These are phyloP conservation scores for Trichoderma guizhouense DNA, from an alignment of 2,329 filamentous ascomycete species.

Conservation along the genomic window DNA sequence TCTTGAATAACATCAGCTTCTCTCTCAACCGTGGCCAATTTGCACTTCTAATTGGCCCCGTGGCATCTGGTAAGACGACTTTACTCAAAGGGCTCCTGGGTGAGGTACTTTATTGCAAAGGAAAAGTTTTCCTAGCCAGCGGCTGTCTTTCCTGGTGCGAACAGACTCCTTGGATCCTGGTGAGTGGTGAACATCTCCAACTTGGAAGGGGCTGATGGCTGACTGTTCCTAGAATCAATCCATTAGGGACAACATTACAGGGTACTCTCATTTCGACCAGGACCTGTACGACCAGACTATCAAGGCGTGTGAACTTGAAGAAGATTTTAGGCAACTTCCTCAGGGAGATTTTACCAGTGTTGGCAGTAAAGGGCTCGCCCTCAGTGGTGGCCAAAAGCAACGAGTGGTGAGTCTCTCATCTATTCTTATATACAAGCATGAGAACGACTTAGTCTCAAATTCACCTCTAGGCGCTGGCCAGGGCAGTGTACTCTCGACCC, in stretches of 20 bases:
- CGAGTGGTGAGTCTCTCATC: conserved; percentile 32
- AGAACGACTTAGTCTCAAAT: neutral
- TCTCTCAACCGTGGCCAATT: conserved; percentile 31
- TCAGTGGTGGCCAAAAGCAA: conserved; percentile 47
- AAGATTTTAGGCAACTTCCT: conserved; percentile 33
- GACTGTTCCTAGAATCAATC: conserved; percentile 28
- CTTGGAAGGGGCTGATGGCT: neutral
- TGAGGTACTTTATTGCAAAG: conserved; percentile 27
- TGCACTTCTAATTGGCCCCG: conserved; percentile 41
- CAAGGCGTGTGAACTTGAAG: conserved; percentile 33
- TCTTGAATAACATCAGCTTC: conserved; percentile 35
- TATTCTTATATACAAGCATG: neutral
- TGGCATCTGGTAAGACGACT: conserved; percentile 45
- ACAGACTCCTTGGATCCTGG: conserved; percentile 34
- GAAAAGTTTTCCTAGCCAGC: conserved; percentile 21
- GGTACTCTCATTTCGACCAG: conserved; percentile 27
- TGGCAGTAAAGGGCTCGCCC: conserved; percentile 43
- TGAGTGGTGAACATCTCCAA: neutral
- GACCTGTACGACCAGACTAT: conserved; percentile 27
- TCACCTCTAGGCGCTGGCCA: conserved; percentile 33
- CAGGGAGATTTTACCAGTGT: conserved; percentile 38
- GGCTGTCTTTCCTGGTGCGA: conserved; percentile 31
- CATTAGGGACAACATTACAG: conserved; percentile 36
- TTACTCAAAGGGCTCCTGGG: conserved; percentile 40
- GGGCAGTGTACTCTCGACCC: conserved; percentile 37